These are phyloP conservation scores for Aspergillus sp. DNA, from an alignment of 2,329 filamentous ascomycete species.

Conservation along the genomic window DNA sequence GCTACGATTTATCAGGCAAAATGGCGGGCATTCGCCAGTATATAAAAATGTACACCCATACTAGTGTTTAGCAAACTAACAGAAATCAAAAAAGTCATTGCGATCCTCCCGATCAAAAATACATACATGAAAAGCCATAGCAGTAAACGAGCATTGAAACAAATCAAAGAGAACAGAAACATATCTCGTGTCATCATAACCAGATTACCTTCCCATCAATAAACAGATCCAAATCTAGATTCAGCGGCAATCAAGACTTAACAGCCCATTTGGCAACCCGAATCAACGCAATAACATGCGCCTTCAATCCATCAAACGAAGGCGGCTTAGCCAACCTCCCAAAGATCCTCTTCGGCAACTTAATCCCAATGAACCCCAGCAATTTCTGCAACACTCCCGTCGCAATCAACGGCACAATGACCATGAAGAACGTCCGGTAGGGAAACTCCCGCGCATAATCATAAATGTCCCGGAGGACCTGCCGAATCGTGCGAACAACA, in stretches of 20 bases:
- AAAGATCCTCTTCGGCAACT: constrained; percentile 58
- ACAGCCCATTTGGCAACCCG: constrained; percentile 32
- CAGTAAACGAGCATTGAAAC: neutral
- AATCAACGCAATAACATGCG: constrained; percentile 26
- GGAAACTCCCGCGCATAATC: constrained; percentile 79
- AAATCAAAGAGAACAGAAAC: neutral
- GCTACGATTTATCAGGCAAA: neutral
- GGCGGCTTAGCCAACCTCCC: constrained; percentile 29
- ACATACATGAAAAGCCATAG: neutral
- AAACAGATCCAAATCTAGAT: neutral
- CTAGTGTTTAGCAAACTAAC: too few species aligned
- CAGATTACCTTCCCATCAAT: too few species aligned
- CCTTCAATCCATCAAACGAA: constrained; percentile 20
- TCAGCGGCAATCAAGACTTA: constrained; percentile 8
- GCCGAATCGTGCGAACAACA: constrained; percentile 67
- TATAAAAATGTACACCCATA: neutral
- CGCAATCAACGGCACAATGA: constrained; percentile 80
- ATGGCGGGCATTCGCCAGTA: neutral
- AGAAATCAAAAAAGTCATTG: too few species aligned
- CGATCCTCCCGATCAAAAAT: neutral
- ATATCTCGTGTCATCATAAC: neutral
- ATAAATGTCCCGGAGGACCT: constrained; percentile 71
- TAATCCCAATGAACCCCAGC: constrained; percentile 70
- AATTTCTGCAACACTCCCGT: constrained; percentile 75
- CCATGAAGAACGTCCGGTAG: constrained; percentile 76